Evolutionary conservation across 768 basidiomycete genomes (phyloP).

Genomic region (Lyophyllum semitale): DNA sequence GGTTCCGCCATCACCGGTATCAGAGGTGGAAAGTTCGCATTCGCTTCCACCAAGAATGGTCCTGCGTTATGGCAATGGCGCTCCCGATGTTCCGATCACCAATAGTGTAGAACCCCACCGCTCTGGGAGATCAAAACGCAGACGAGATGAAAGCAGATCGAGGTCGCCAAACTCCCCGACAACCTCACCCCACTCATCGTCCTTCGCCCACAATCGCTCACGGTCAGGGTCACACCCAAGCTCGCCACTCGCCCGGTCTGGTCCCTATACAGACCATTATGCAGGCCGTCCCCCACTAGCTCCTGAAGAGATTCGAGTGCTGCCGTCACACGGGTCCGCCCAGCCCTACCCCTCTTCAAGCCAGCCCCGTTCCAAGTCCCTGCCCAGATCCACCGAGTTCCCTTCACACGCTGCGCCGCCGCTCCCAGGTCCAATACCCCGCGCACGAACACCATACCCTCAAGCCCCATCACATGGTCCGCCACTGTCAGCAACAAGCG

Average conservation of each 20-base stretch:
- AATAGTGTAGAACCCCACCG: constrained; percentile 26
- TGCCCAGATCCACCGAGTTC: constrained; percentile 40
- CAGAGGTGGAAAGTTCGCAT: constrained; percentile 49
- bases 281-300: constrained; percentile 26
- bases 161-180: constrained; percentile 26
- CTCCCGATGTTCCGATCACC: constrained; percentile 66
- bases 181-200: constrained; percentile 16
- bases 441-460: constrained; percentile 17
- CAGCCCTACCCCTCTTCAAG: constrained; percentile 35
- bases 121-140: constrained; percentile 22
- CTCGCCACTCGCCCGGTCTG: constrained; percentile 29
- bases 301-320: constrained; percentile 66
- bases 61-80: constrained; percentile 65
- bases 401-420: constrained; percentile 21
- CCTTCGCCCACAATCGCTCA: constrained; percentile 33
- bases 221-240: constrained; percentile 40
- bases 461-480: constrained; percentile 8
- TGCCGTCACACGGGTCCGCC: constrained; percentile 49
- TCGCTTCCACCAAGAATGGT: constrained; percentile 74
- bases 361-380: constrained; percentile 46
- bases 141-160: constrained; percentile 25
- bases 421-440: constrained; percentile 24
- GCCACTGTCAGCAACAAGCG: not conserved
- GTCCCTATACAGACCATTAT: constrained; percentile 23
- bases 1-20: constrained; percentile 42